Evolutionary conservation across 306 rosid genomes (phyloP).

Genomic region (Datisca glomerata): DNA sequence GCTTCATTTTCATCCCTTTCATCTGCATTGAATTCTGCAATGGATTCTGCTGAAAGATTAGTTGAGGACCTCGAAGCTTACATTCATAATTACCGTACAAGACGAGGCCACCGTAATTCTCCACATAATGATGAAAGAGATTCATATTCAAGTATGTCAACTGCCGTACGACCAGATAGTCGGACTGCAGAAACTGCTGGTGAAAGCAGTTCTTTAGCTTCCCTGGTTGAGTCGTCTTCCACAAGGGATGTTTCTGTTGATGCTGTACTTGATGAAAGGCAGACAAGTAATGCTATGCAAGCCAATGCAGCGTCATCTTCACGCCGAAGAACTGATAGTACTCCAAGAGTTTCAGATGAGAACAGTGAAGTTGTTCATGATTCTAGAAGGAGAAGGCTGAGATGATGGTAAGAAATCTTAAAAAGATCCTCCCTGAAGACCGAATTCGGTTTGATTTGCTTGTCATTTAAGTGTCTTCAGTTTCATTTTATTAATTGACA

Average conservation of each 20-base stretch:
- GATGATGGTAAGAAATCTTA: too few relatives aligned
- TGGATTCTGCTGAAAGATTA: slow-evolving; percentile 49
- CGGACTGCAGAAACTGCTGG: slow-evolving; percentile 22
- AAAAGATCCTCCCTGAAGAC: too few relatives aligned
- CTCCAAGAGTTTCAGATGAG: slow-evolving; percentile 17
- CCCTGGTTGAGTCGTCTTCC: slow-evolving; percentile 24
- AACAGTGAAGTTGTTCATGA: slow-evolving; percentile 20
- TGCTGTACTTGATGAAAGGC: slow-evolving; percentile 19
- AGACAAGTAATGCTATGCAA: slow-evolving; percentile 17
- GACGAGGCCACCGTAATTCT: slow-evolving; percentile 21
- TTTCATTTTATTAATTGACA: too few relatives aligned
- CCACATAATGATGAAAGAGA: slow-evolving; percentile 13
- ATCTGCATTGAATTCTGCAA: slow-evolving; percentile 50
- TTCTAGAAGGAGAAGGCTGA: slow-evolving; percentile 49
- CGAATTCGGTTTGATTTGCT: too few relatives aligned
- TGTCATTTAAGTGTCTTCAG: too few relatives aligned
- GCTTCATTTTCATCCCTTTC: slow-evolving; percentile 57
- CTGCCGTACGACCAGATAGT: slow-evolving; percentile 24
- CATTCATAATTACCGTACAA: slow-evolving; percentile 15
- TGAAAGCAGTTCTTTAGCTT: slow-evolving; percentile 20
- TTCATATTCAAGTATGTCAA: slow-evolving; percentile 18
- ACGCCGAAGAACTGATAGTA: slow-evolving; percentile 25
- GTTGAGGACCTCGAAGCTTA: slow-evolving; percentile 50
- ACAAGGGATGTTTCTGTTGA: slow-evolving; percentile 14
- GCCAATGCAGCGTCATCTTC: slow-evolving; percentile 20